These are phyloP conservation scores for Tanacetum coccineum DNA, from an alignment of 129 eudicot species.

Conservation along the genomic window DNA sequence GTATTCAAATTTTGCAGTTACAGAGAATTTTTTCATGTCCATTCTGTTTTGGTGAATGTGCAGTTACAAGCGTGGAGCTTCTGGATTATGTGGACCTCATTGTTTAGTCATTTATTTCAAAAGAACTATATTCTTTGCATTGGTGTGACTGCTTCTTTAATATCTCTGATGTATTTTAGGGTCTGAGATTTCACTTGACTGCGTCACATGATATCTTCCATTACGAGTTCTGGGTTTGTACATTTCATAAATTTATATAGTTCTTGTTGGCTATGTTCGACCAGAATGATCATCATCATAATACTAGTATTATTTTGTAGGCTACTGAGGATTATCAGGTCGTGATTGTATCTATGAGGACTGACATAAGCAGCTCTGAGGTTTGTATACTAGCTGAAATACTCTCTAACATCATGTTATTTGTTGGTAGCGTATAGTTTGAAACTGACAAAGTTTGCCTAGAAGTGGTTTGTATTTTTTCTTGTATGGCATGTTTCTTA, in stretches of 20 bases:
- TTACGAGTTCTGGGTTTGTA: constrained; percentile 92
- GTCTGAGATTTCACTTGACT: constrained; percentile 71
- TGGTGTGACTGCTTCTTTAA: constrained; percentile 1
- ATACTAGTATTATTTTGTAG: constrained; percentile 38
- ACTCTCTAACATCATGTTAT: constrained; percentile 8
- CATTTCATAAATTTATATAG: constrained; percentile 17
- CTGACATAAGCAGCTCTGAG: constrained; percentile 68
- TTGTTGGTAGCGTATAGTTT: constrained; percentile 11
- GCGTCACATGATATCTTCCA: constrained; percentile 86
- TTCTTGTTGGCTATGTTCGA: constrained; percentile 36
- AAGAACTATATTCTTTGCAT: constrained; percentile 10
- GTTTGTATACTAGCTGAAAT: constrained; percentile 34
- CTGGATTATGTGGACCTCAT: too few relatives aligned
- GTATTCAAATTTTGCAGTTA: constrained; percentile 59
- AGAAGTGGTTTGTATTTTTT: not conserved
- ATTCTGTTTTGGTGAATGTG: constrained; percentile 93
- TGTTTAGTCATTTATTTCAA: constrained; percentile 9
- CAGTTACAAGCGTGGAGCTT: constrained; percentile 93
- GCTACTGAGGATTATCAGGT: constrained; percentile 85
- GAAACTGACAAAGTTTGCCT: not conserved
- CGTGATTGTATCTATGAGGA: constrained; percentile 70
- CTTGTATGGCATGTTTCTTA: constrained; percentile 6
- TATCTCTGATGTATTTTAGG: constrained; percentile 42
- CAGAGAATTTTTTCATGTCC: constrained; percentile 95
- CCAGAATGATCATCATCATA: constrained; percentile 15